phyloP scores from a whole-genome alignment of 2,329 filamentous ascomycete species.

The Rhytidhysteron rufulum region DNA sequence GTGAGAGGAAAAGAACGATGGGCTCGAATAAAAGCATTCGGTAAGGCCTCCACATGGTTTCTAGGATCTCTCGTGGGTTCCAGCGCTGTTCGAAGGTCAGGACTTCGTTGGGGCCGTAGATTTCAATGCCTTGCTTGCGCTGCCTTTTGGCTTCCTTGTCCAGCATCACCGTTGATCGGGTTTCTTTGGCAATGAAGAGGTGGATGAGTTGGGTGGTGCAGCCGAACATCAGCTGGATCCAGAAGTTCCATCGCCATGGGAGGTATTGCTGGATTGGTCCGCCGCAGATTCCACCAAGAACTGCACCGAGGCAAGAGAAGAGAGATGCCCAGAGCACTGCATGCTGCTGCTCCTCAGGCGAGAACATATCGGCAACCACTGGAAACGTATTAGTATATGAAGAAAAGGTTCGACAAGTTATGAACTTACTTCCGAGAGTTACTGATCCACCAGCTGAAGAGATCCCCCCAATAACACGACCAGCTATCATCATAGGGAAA shows the following conservation, averaged over 20 bases:
- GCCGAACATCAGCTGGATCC: slow-evolving; percentile 79
- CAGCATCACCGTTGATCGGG: slow-evolving; percentile 68
- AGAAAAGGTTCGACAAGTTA: no score
- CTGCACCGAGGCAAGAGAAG: slow-evolving; percentile 60
- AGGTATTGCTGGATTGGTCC: slow-evolving; percentile 49
- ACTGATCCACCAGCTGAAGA: slow-evolving; percentile 58
- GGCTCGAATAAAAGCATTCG: slow-evolving; percentile 71
- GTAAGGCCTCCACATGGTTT: slow-evolving; percentile 62
- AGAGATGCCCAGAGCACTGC: slow-evolving; percentile 55
- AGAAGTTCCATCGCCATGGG: slow-evolving; percentile 71
- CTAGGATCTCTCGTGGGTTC: slow-evolving; percentile 37
- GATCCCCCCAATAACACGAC: slow-evolving; percentile 48
- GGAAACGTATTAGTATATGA: no score
- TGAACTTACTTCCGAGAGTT: slow-evolving; percentile 56
- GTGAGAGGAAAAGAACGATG: slow-evolving; percentile 66
- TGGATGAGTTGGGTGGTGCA: slow-evolving; percentile 64
- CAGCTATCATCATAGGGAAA: slow-evolving; percentile 35
- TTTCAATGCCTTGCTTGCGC: slow-evolving; percentile 52
- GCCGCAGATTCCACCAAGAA: slow-evolving; percentile 56
- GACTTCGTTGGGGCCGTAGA: slow-evolving; percentile 69
- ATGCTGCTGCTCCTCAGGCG: slow-evolving; percentile 50
- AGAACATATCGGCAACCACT: slow-evolving; percentile 58
- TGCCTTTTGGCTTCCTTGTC: slow-evolving; percentile 71
- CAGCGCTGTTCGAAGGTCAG: slow-evolving; percentile 23
- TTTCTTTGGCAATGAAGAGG: slow-evolving; percentile 68